Percentiles rank a stretch among this genome's conserved stretches.
These are phyloP conservation scores for Mycena indigotica DNA, from an alignment of 768 basidiomycete species.

Conservation along the genomic window DNA sequence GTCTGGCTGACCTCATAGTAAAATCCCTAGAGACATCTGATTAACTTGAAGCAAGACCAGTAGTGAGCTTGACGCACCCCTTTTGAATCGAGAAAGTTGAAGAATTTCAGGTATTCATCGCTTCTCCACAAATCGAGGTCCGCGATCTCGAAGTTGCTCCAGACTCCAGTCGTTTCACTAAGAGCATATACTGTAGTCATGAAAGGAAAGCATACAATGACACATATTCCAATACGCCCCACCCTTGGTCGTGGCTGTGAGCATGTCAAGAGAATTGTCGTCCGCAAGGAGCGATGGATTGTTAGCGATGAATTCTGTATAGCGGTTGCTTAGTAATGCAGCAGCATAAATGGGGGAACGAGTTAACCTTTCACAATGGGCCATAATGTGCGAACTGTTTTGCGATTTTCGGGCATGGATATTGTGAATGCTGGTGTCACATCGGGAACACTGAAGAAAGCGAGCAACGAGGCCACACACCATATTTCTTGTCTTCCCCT, in stretches of 20 bases:
- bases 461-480: slow-evolving; percentile 28
- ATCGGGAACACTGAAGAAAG: not conserved
- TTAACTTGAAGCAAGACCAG: not conserved
- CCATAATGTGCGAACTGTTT: not conserved
- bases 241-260: not conserved
- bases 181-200: not conserved
- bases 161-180: slow-evolving; percentile 16
- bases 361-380: not conserved
- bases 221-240: slow-evolving; percentile 4
- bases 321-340: not conserved
- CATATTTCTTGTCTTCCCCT: slow-evolving; percentile 61
- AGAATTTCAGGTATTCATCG: slow-evolving; percentile 49
- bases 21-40: slow-evolving; percentile 2
- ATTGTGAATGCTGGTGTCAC: slow-evolving; percentile 5
- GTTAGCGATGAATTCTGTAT: not conserved
- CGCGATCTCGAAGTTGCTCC: slow-evolving; percentile 55
- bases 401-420: not conserved
- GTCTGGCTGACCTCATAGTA: not conserved
- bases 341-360: not conserved
- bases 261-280: slow-evolving; percentile 6
- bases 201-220: slow-evolving; percentile 7
- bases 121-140: slow-evolving; percentile 47
- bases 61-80: slow-evolving; percentile 46
- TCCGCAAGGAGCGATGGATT: not conserved
- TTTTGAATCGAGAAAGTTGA: slow-evolving; percentile 46